phyloP scores from a whole-genome alignment of 352 stramenopile species.

The Globisporangium heterothallicum region DNA sequence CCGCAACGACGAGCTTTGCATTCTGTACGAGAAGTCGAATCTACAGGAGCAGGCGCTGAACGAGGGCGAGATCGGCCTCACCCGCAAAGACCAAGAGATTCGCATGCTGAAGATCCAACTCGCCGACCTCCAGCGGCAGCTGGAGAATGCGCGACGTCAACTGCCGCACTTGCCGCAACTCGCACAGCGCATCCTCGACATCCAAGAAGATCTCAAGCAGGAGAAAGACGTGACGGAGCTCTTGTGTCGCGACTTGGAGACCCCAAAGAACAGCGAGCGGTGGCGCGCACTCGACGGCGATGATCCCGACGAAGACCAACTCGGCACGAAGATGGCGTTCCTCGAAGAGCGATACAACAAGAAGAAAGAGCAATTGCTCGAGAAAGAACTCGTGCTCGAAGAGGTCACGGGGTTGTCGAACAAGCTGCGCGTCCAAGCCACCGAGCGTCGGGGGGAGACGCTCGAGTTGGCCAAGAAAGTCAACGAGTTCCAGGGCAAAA shows the following conservation, averaged over 20 bases:
- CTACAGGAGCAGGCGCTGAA: constrained; percentile 83
- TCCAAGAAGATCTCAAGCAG: constrained; percentile 80
- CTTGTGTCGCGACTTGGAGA: constrained; percentile 89
- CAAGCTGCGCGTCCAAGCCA: constrained; percentile 80
- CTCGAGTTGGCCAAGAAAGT: constrained; percentile 84
- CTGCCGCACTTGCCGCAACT: constrained; percentile 79
- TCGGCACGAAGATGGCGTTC: constrained; percentile 78
- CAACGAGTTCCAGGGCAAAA: constrained; percentile 87
- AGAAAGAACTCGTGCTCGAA: constrained; percentile 93
- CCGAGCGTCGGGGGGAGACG: constrained; percentile 66
- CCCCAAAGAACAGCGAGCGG: constrained; percentile 80
- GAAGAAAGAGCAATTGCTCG: constrained; percentile 91
- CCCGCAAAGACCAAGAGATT: constrained; percentile 78
- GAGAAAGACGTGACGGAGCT: constrained; percentile 87
- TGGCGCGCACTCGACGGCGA: constrained; percentile 87
- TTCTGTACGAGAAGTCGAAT: constrained; percentile 93
- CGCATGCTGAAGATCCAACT: constrained; percentile 75
- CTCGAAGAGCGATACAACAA: constrained; percentile 83
- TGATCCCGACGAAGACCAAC: constrained; percentile 86
- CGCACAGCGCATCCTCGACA: constrained; percentile 66
- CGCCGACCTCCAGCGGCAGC: constrained; percentile 54
- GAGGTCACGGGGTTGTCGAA: constrained; percentile 87
- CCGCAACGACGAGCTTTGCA: constrained; percentile 93
- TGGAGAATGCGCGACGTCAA: constrained; percentile 69
- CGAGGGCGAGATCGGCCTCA: constrained; percentile 74